Percentiles rank a stretch among this genome's conserved stretches.
Conservation (phyloP, 2,329 filamentous ascomycete genomes). For the Fusarium camptoceras region DNA sequence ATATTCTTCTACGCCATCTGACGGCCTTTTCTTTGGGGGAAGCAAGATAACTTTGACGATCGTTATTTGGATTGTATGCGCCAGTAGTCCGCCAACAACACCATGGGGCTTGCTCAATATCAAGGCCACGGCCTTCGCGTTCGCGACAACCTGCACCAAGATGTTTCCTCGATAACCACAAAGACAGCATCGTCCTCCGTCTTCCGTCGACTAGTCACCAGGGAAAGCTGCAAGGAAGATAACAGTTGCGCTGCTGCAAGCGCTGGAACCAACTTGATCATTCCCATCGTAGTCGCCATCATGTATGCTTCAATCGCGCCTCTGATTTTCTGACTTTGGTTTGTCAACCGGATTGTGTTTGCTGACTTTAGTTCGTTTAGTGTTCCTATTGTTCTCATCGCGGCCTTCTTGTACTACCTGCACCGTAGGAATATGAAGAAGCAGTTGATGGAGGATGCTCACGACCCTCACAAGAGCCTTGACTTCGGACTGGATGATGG, state of each 20-base stretch:
- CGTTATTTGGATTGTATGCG: conserved; percentile 27
- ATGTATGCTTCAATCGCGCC: conserved; percentile 66
- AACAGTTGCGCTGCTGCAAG: conserved; percentile 70
- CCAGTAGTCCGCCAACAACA: conserved; percentile 14
- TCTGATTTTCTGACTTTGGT: conserved; percentile 7
- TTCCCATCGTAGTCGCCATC: conserved; percentile 76
- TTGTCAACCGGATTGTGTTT: conserved; percentile 2
- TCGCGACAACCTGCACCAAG: conserved; percentile 44
- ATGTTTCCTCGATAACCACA: conserved; percentile 14
- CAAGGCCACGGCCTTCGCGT: conserved; percentile 44
- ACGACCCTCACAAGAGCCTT: conserved; percentile 89
- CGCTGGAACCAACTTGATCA: conserved; percentile 57
- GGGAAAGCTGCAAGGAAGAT: conserved; percentile 39
- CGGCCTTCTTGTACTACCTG: conserved; percentile 77
- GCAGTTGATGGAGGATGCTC: conserved; percentile 79
- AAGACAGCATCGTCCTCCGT: conserved; percentile 25
- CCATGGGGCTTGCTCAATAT: conserved; percentile 38
- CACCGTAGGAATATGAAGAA: conserved; percentile 82
- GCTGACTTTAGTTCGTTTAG: conserved; percentile 59
- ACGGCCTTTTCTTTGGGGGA: conserved; percentile 25
- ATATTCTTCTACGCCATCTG: conserved; percentile 27
- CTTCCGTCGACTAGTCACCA: conserved; percentile 37
- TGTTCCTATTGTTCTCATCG: conserved; percentile 77
- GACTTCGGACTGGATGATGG: conserved; percentile 83
- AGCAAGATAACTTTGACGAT: conserved; percentile 10